These are phyloP conservation scores for Arachnopeziza araneosa DNA, from an alignment of 2,329 filamentous ascomycete species.

Conservation along the genomic window DNA sequence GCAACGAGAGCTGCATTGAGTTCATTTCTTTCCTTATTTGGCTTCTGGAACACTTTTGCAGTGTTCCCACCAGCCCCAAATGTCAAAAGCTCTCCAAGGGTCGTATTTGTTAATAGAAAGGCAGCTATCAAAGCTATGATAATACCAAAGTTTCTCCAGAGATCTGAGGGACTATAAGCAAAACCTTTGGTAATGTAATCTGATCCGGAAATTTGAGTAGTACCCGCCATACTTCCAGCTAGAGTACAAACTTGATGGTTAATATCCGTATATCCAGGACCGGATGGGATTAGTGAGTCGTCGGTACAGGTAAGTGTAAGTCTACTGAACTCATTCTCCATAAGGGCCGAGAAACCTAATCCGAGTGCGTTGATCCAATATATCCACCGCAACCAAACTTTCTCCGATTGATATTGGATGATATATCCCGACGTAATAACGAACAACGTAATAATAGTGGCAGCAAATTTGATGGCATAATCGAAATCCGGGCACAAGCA, in stretches of 20 bases:
- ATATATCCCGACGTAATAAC: constrained; percentile 77
- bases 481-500: constrained; percentile 77
- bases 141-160: constrained; percentile 84
- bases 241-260: constrained; percentile 77
- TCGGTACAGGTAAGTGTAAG: constrained; percentile 64
- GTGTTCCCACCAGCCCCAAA: constrained; percentile 77
- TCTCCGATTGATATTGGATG: constrained; percentile 70
- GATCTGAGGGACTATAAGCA: constrained; percentile 57
- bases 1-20: constrained; percentile 58
- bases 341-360: constrained; percentile 69
- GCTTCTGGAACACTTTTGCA: constrained; percentile 69
- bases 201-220: constrained; percentile 54
- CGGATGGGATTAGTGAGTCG: constrained; percentile 65
- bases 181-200: constrained; percentile 67
- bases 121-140: constrained; percentile 68
- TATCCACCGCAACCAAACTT: constrained; percentile 76
- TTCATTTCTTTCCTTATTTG: constrained; percentile 59
- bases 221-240: constrained; percentile 63
- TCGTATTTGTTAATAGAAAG: constrained; percentile 70
- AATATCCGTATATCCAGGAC: constrained; percentile 64
- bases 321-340: constrained; percentile 79
- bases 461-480: constrained; percentile 77
- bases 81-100: constrained; percentile 72
- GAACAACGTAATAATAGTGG: constrained; percentile 75
- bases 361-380: constrained; percentile 73